phyloP scores from a whole-genome alignment of 2,329 filamentous ascomycete genomes.

The Claviceps pazoutovae region DNA sequence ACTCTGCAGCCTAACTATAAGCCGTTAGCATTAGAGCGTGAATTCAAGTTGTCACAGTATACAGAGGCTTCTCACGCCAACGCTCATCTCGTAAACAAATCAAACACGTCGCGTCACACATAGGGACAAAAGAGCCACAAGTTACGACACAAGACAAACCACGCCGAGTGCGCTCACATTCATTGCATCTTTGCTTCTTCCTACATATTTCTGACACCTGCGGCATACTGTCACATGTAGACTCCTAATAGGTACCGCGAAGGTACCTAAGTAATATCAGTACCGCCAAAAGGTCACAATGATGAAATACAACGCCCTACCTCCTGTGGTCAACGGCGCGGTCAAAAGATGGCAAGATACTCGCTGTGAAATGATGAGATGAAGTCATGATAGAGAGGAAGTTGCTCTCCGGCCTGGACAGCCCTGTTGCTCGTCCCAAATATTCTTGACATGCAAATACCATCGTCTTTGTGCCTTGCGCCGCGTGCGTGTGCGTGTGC shows the following conservation, averaged over 20 bases:
- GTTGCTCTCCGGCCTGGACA: neutral
- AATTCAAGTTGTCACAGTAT: too few species aligned
- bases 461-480: slow-evolving; percentile 9
- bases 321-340: neutral
- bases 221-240: slow-evolving; percentile 9
- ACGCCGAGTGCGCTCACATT: neutral
- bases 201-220: neutral
- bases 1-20: too few species aligned
- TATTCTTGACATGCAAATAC: slow-evolving; percentile 5
- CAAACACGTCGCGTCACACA: neutral
- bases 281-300: neutral
- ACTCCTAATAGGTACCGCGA: neutral
- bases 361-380: neutral
- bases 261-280: neutral
- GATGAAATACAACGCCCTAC: neutral
- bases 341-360: neutral
- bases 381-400: neutral
- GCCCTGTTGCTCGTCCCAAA: neutral
- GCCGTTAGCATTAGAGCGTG: too few species aligned
- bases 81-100: neutral
- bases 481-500: neutral
- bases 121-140: neutral
- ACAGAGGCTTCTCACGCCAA: too few species aligned
- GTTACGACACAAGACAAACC: neutral
- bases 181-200: neutral